Conservation (phyloP, 768 basidiomycete species). For the Sarcomyxa edulis region DNA sequence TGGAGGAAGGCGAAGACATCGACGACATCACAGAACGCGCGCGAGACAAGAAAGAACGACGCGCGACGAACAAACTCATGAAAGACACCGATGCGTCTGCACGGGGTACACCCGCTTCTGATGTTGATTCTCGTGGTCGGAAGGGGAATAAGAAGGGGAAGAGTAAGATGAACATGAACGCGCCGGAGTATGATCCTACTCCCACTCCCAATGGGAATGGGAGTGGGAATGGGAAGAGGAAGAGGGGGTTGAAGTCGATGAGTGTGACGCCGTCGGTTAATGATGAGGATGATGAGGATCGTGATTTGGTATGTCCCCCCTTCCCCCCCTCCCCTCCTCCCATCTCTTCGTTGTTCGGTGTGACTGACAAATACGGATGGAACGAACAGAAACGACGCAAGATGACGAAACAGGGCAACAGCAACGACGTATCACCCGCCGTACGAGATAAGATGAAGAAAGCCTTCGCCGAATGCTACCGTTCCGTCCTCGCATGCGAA, state of each 20-base stretch:
- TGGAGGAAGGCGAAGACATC: constrained; percentile 79
- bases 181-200: constrained; percentile 39
- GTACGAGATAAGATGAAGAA: constrained; percentile 79
- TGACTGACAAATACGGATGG: constrained; percentile 5
- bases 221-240: constrained; percentile 62
- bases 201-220: constrained; percentile 36
- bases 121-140: constrained; percentile 52
- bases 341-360: too few species aligned
- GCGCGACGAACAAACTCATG: constrained; percentile 52
- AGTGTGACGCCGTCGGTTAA: constrained; percentile 75
- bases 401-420: constrained; percentile 46
- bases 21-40: constrained; percentile 66
- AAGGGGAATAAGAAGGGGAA: constrained; percentile 66
- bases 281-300: constrained; percentile 77
- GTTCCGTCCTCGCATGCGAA: constrained; percentile 67
- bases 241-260: constrained; percentile 67
- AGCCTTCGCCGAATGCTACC: constrained; percentile 70
- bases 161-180: constrained; percentile 30
- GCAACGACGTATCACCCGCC: constrained; percentile 55
- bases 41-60: constrained; percentile 61
- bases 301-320: constrained; percentile 47
- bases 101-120: constrained; percentile 61
- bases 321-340: constrained; percentile 4
- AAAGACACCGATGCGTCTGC: constrained; percentile 57
- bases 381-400: constrained; percentile 76